Evolutionary conservation across 352 stramenopile genomes (phyloP), one percentile per base, ranked within the genome.

Genomic region (Pythium dissimile): DNA sequence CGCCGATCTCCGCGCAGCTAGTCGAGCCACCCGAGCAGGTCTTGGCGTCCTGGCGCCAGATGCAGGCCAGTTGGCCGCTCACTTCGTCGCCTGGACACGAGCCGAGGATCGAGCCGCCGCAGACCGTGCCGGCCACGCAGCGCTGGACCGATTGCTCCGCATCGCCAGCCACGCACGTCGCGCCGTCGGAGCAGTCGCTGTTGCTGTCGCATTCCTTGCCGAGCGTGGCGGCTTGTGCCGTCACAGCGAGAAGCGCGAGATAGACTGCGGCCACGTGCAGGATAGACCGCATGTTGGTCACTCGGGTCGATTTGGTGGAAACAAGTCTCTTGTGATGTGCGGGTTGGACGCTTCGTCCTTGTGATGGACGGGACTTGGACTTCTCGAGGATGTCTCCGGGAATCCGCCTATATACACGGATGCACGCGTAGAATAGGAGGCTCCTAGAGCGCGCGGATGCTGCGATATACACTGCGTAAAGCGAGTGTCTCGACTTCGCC

Each of bases 161-260:
- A 62, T 89, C 82, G 37, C 84, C 84, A 4, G 82, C 84, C 60
- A 94, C 80, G 51, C 84, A 94, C 51, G 69, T 84, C 27, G 84
- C 82, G 42, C 75, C 82, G 20, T 73, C 65, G 2, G 48, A 50
- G 52, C 84, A 94, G 64, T 94, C 84, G 15, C 37, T 58, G 21
- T 81, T 89, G 49, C 54, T 79, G 24, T 48, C 54, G 67, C 84
- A 94, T 27, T 70, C 64, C 37, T 87, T 72, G n/a, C 72, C 77
- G 28, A 84, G 67, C 28, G 50, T 32, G 18, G 64, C 55, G 24
- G 63, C 69, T 5, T 60, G 27, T 0, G 52, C 35, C 10, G 13
- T 20, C 0, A 43, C 13, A 3, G 43, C 35, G 27, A 65, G 10
- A 21, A 54, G 23, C 23, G 32, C 53, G 27, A 75, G 31, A 30